These are phyloP conservation scores for Calocybe gambosa DNA, from an alignment of 1,284 basidiomycete genomes.

Conservation along the genomic window DNA sequence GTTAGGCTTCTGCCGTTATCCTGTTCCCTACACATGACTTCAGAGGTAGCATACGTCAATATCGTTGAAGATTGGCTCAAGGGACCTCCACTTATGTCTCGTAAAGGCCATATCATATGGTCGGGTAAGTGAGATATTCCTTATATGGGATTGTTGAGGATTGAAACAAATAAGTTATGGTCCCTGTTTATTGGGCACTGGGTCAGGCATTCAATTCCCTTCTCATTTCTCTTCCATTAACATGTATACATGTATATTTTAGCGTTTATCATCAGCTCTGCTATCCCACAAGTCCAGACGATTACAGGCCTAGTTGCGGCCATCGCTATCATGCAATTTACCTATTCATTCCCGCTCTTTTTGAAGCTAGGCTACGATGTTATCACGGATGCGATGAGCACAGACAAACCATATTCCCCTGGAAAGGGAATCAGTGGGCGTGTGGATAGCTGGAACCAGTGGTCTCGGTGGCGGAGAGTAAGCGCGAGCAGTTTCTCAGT, in stretches of 20 bases:
- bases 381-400: conserved; percentile 37
- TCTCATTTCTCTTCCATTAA: background rate
- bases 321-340: conserved; percentile 57
- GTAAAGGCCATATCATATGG: conserved; percentile 43
- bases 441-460: conserved; percentile 32
- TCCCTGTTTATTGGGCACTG: conserved; percentile 42
- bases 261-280: conserved; percentile 57
- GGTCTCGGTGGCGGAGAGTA: conserved; percentile 36
- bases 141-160: background rate
- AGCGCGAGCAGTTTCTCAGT: conserved; percentile 4
- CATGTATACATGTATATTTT: too few relatives aligned
- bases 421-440: conserved; percentile 23
- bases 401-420: conserved; percentile 31
- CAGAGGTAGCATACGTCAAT: conserved; percentile 42
- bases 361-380: conserved; percentile 44
- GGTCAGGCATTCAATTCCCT: conserved; percentile 18
- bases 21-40: background rate
- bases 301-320: conserved; percentile 52
- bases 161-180: conserved; percentile 24
- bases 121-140: conserved; percentile 21
- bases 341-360: conserved; percentile 59
- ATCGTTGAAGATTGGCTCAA: conserved; percentile 47
- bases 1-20: too few relatives aligned
- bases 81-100: conserved; percentile 47
- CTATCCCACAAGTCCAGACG: conserved; percentile 54